These are phyloP conservation scores for Haematococcus sp. DNA, from an alignment of 139 green algal species.

Conservation along the genomic window DNA sequence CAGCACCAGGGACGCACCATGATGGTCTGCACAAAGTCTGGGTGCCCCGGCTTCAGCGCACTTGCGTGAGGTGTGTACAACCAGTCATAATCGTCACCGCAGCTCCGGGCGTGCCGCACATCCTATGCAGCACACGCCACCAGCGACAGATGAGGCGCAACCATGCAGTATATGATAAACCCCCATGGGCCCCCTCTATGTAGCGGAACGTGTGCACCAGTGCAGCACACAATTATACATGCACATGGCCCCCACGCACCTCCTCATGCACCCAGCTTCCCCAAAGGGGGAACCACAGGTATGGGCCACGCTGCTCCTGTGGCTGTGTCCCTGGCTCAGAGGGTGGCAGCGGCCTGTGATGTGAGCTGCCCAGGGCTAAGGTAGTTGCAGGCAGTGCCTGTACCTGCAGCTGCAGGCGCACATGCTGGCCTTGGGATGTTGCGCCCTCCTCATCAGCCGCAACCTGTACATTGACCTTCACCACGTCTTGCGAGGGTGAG, in stretches of 20 bases:
- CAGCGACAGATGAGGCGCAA: too few relatives aligned
- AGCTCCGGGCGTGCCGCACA: neutral
- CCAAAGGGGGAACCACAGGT: slow-evolving; percentile 4
- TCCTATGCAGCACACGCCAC: too few relatives aligned
- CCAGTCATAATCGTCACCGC: neutral
- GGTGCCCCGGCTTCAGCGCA: slow-evolving; percentile 4
- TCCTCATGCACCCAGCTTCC: neutral
- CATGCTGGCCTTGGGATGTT: neutral
- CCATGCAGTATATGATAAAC: too few relatives aligned
- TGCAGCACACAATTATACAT: neutral
- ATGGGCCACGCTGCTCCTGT: too few relatives aligned
- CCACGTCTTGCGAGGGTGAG: too few relatives aligned
- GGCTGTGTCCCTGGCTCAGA: too few relatives aligned
- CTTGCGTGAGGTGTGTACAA: slow-evolving; percentile 8
- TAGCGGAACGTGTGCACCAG: neutral
- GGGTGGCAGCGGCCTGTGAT: too few relatives aligned
- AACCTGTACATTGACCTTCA: neutral
- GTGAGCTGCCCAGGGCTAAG: too few relatives aligned
- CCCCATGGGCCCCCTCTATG: too few relatives aligned
- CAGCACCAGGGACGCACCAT: too few relatives aligned
- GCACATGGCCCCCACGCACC: neutral
- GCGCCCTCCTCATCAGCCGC: neutral
- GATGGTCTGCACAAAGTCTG: slow-evolving; percentile 3
- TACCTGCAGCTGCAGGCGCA: neutral
- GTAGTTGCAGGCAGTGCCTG: neutral